Conservation (phyloP, 805 yeast species). For the Vanderwaltozyma polyspora region DNA sequence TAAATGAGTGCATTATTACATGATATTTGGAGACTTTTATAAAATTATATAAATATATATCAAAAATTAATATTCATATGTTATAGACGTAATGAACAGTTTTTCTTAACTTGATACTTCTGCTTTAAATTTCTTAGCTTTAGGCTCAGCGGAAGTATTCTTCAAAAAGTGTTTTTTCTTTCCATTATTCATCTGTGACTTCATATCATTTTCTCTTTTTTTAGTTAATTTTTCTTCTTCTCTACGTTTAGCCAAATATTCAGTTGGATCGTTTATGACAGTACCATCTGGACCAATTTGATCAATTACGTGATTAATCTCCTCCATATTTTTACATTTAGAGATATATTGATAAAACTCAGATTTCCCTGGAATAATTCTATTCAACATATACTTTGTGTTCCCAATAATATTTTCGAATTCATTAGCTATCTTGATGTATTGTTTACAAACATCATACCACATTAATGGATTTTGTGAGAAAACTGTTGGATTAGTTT, state of each 20-base stretch:
- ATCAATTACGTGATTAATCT: constrained; percentile 26
- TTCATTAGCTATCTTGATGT: constrained; percentile 38
- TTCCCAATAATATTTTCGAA: constrained; percentile 59
- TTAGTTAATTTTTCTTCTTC: background rate
- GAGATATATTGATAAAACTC: constrained; percentile 46
- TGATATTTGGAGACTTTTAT: too few species aligned
- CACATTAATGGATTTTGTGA: constrained; percentile 36
- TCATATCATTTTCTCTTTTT: background rate
- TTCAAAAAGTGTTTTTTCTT: background rate
- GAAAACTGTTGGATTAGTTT: constrained; percentile 75
- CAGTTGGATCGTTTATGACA: constrained; percentile 13
- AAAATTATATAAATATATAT: too few species aligned
- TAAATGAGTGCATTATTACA: too few species aligned
- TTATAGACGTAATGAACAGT: background rate
- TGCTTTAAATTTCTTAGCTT: background rate
- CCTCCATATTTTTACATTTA: constrained; percentile 44
- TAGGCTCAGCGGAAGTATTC: background rate
- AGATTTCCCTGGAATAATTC: constrained; percentile 70
- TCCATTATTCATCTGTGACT: background rate
- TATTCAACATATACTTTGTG: constrained; percentile 68
- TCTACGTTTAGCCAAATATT: constrained; percentile 7
- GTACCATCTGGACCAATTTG: constrained; percentile 14
- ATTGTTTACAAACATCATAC: constrained; percentile 45
- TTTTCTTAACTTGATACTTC: too few species aligned
- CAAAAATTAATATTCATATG: background rate